Base-by-base conservation (phyloP, 192 early-diverging fungal genomes). In the Physocladia obscura region DNA sequence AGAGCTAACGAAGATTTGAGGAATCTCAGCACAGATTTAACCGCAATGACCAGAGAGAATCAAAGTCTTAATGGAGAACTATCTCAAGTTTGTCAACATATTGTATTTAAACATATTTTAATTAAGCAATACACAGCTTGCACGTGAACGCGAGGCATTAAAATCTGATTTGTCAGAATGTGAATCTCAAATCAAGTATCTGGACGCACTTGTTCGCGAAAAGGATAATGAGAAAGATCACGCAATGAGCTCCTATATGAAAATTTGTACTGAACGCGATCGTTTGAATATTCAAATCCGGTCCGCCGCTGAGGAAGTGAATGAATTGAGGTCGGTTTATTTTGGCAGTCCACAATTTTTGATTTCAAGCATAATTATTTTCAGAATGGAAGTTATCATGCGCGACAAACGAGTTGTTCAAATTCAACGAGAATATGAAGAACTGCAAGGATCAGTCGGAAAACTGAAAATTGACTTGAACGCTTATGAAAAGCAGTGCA, bases 191-290 rank as follows among this genome's bases (percentile, higher is more conserved):
- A 62, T 86, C 22, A 54, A 60, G 4, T 56, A 73, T 15, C 62
- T 86, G 62, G 77, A 85, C 38, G 71, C 80, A 13, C 71, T 84
- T 13, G 51, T 85, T n/a, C 57, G 51, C 2, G 56, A 70, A 11
- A 81, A 80, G 55, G 84, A 86, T 37, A 40, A 49, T n/a, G 84
- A 86, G 62, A 61, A 48, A 13, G 80, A 85, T 13, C 76, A 82
- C 17, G 31, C 85, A 4, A 69, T 86, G 49, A 60, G 57, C 15
- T 44, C 68, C 1, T 83, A 86, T 55, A 54, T 79, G 22, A 82
- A 85, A 58, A 65, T 85, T 27, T 74, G 74, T 31, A 30, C 49
- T 21, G 83, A 83, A 29, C 70, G 78, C 67, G 84, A 86, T 32
- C 56, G 69, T 3, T 49, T 70, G 26, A 70, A 82, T 21, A 2